Evolutionary conservation across 371 early-diverging fungal species (phyloP).

Genomic region (Apophysomyces trapeziformis): DNA sequence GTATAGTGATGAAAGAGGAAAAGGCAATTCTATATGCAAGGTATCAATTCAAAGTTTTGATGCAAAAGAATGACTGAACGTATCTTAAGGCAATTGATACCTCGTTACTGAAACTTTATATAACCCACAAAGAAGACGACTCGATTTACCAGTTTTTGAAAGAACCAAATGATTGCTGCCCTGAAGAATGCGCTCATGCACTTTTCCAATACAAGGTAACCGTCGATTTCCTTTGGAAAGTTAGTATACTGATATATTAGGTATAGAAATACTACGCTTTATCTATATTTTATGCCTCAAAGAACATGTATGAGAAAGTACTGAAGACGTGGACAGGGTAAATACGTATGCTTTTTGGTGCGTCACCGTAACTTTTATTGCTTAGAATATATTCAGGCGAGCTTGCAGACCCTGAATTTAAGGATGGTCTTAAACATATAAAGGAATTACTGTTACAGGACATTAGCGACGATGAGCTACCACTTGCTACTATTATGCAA

Average conservation of each 20-base stretch:
- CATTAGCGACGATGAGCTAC: slow-evolving; percentile 33
- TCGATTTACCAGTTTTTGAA: slow-evolving; percentile 53
- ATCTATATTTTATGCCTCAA: slow-evolving; percentile 64
- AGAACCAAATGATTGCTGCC: slow-evolving; percentile 56
- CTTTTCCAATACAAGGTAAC: slow-evolving; percentile 48
- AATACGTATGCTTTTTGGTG: not conserved
- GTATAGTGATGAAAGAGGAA: slow-evolving; percentile 28
- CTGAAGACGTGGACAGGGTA: slow-evolving; percentile 76
- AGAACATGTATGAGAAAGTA: slow-evolving; percentile 52
- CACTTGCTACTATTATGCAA: slow-evolving; percentile 47
- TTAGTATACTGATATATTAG: not conserved
- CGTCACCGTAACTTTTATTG: not conserved
- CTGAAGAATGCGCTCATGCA: slow-evolving; percentile 55
- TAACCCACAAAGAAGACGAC: slow-evolving; percentile 45
- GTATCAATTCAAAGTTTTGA: slow-evolving; percentile 12
- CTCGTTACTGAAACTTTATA: slow-evolving; percentile 65
- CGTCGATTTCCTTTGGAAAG: not conserved
- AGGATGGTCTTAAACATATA: slow-evolving; percentile 53
- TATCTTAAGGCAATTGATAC: slow-evolving; percentile 65
- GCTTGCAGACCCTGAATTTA: slow-evolving; percentile 57
- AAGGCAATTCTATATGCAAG: slow-evolving; percentile 37
- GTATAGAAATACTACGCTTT: slow-evolving; percentile 66
- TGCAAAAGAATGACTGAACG: not conserved
- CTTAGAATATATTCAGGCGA: slow-evolving; percentile 58
- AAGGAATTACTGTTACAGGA: slow-evolving; percentile 47